Evolutionary conservation across 148 eudicot genomes (phyloP), one percentile per base, ranked within the genome.

Genomic region (Rhododendron kiyosumense): DNA sequence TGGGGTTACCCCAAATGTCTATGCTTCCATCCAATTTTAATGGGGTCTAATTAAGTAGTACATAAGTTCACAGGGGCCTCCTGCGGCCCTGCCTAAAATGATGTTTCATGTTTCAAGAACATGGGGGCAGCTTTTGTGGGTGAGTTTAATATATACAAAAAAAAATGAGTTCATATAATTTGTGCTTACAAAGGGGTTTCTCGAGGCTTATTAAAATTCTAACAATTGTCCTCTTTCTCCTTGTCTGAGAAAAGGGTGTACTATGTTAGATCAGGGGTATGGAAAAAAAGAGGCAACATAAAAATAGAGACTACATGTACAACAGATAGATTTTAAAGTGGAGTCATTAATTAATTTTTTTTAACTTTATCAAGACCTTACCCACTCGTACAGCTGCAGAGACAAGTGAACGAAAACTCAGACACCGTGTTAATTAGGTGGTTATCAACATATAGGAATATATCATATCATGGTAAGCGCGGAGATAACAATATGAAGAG

Each of bases 41-140:
- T 52, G 57, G 57, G 17, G 57, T 52, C 57, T 51, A 51, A 51
- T 14, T 41, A 51, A 13, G 17, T 12, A 14, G 4, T 12, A 14
- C 15, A 51, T 11, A n/a, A 65, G 32, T 26, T 65, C 2, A 9
- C 3, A 10, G 20, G 67, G 67, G 32, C 54, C 34, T 57, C 48
- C 34, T n/a, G n/a, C n/a, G n/a, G n/a, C n/a, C n/a, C n/a, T 82
- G 30, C n/a, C 24, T 41, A 36, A 15, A 63, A 49, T 48, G 75
- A 65, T 83, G 85, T 83, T 83, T 45, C 36, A 46, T 83, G 61
- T 45, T 83, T 83, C 59, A 83, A 83, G 61, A 69, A 69, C 63
- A 63, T 46, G 79, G 57, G 9, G 65, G 71, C 83, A 79, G 82
- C 83, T 85, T 85, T 63, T 30, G 20, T 65, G 65, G 78, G 57